These are phyloP conservation scores for Cytospora paraplurivora DNA, from an alignment of 2,329 filamentous ascomycete species.

Conservation along the genomic window DNA sequence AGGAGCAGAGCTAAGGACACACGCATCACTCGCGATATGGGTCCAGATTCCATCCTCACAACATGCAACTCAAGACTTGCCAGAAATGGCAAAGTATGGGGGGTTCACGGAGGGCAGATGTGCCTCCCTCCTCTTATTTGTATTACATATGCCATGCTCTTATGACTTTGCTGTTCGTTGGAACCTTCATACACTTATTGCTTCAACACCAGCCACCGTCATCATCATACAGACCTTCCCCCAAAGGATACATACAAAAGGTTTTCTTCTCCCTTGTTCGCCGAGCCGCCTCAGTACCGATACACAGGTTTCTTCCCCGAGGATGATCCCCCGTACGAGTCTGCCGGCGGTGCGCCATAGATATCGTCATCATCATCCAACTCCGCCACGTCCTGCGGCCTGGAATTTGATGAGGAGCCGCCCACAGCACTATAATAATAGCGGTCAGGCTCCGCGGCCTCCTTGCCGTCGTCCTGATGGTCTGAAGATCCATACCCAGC, in stretches of 20 bases:
- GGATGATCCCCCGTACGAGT: constrained; percentile 13
- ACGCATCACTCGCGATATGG: too few species aligned
- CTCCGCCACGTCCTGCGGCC: constrained; percentile 22
- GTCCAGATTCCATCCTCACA: too few species aligned
- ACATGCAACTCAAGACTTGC: too few species aligned
- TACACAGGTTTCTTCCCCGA: constrained; percentile 30
- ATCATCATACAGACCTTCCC: neutral
- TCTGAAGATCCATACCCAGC: constrained; percentile 31
- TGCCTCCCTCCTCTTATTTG: too few species aligned
- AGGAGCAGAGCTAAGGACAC: too few species aligned
- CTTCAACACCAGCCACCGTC: neutral
- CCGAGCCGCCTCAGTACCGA: constrained; percentile 27
- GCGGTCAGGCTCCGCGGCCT: neutral
- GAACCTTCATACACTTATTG: too few species aligned
- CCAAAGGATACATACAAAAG: neutral
- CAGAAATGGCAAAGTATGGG: too few species aligned
- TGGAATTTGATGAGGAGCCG: constrained; percentile 1
- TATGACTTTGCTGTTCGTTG: too few species aligned
- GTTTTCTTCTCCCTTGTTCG: constrained; percentile 3
- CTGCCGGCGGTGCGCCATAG: constrained; percentile 8
- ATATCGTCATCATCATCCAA: constrained; percentile 23
- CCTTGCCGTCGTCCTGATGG: constrained; percentile 4
- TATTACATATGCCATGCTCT: too few species aligned
- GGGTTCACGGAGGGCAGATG: too few species aligned
- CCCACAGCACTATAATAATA: neutral